A percentile compares a stretch with the other conserved stretches of the same genome.
Conservation (phyloP, 495 filamentous ascomycete species). For the Podospora fimiseda region DNA sequence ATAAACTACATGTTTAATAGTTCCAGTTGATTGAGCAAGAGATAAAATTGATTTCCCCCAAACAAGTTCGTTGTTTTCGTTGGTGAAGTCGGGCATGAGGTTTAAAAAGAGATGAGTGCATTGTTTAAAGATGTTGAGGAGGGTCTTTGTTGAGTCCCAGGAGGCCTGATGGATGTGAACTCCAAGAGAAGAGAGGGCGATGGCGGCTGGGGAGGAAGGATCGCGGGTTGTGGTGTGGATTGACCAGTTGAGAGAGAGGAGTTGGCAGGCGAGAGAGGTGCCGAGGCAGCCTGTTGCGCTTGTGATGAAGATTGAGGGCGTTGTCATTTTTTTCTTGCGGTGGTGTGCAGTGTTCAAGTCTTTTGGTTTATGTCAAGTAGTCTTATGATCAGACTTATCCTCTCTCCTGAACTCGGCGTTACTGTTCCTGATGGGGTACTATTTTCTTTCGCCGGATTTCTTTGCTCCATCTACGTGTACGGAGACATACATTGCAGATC, state of each 20-base stretch:
- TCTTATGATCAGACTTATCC: no score
- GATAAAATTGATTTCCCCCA: constrained; percentile 30
- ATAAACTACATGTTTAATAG: no score
- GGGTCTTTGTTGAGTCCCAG: constrained; percentile 34
- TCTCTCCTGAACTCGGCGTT: no score
- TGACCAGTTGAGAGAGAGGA: constrained; percentile 29
- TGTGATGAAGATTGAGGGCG: constrained; percentile 34
- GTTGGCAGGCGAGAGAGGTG: constrained; percentile 33
- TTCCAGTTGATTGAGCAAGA: no score
- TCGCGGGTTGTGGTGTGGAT: constrained; percentile 40
- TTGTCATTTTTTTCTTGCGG: not conserved
- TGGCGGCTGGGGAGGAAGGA: constrained; percentile 27
- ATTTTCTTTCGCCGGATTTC: no score
- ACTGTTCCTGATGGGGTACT: no score
- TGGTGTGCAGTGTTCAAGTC: not conserved
- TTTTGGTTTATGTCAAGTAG: not conserved
- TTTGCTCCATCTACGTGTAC: no score
- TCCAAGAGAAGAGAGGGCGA: constrained; percentile 31
- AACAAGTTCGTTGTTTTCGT: constrained; percentile 24
- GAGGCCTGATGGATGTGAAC: constrained; percentile 35
- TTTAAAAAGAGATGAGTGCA: constrained; percentile 46
- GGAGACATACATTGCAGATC: no score
- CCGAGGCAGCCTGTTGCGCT: constrained; percentile 49
- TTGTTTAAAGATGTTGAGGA: constrained; percentile 31
- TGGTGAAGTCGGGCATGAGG: constrained; percentile 28